Conservation (phyloP, 2,329 filamentous ascomycete species). For the Tolypocladium amazonense region DNA sequence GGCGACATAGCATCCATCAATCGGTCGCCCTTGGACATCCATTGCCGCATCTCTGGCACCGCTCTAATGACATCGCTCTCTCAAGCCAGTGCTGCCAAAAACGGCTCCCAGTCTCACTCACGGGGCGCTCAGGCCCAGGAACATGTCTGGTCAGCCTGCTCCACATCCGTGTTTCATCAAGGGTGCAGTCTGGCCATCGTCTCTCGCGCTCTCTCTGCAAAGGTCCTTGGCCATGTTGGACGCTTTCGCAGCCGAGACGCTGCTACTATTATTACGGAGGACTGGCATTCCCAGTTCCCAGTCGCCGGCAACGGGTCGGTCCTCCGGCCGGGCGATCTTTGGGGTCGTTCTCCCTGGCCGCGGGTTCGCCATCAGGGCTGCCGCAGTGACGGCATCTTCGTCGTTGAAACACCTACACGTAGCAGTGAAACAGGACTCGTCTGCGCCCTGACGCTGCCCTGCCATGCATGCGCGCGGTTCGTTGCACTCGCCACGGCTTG, state of each 20-base stretch:
- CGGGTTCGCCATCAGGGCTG: not conserved
- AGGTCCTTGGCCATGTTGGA: not conserved
- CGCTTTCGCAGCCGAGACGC: not conserved
- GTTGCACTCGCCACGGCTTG: no score
- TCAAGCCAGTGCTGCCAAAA: no score
- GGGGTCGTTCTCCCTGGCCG: not conserved
- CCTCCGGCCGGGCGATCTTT: not conserved
- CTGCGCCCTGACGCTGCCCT: not conserved
- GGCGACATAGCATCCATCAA: not conserved
- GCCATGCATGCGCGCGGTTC: not conserved
- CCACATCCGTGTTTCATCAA: not conserved
- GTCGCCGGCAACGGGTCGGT: not conserved
- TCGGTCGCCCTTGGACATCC: not conserved
- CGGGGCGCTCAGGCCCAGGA: not conserved
- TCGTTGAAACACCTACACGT: not conserved
- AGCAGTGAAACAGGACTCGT: not conserved
- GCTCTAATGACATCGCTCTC: no score
- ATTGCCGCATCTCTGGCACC: not conserved
- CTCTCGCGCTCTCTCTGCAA: not conserved
- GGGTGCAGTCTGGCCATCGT: not conserved
- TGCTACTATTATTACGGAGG: not conserved
- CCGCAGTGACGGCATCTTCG: not conserved
- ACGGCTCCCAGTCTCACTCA: no score
- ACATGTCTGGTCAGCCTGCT: no score
- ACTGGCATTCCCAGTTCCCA: not conserved